Conservation (phyloP, 192 early-diverging fungal genomes). For the Dissophora globulifera region DNA sequence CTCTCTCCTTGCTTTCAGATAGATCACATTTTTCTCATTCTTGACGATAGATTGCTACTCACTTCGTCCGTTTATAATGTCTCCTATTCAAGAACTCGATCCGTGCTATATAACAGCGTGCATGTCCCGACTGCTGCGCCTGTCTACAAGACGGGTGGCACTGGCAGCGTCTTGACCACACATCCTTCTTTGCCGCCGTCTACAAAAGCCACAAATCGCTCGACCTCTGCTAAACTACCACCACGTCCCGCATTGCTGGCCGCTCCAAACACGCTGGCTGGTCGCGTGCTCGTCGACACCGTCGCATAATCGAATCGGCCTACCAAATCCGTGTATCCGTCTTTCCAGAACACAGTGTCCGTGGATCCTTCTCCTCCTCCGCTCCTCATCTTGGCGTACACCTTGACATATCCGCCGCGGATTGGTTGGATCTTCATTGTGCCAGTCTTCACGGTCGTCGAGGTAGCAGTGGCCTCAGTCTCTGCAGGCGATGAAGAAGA, state of each 20-base stretch:
- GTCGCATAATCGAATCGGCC: slow-evolving; percentile 60
- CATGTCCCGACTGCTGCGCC: not conserved
- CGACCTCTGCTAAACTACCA: slow-evolving; percentile 10
- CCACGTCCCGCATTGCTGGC: not conserved
- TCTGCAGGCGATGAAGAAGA: not conserved
- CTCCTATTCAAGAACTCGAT: too few species aligned
- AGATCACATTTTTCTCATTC: too few species aligned
- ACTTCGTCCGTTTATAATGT: too few species aligned
- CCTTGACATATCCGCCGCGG: slow-evolving; percentile 61
- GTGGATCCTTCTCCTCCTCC: slow-evolving; percentile 65
- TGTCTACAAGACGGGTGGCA: slow-evolving; percentile 21
- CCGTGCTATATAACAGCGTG: not conserved
- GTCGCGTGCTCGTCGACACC: slow-evolving; percentile 51
- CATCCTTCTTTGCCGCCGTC: slow-evolving; percentile 46
- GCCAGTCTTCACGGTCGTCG: too few species aligned
- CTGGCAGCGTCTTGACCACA: slow-evolving; percentile 45
- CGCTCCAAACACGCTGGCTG: too few species aligned
- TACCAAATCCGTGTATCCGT: slow-evolving; percentile 60
- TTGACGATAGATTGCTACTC: too few species aligned
- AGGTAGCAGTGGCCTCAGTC: not conserved
- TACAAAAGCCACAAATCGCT: slow-evolving; percentile 45
- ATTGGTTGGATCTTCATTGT: slow-evolving; percentile 10
- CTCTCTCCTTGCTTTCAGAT: not conserved
- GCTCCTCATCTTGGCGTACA: slow-evolving; percentile 54
- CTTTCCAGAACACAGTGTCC: too few species aligned